Evolutionary conservation across 345 rosid species (phyloP).

Genomic region (Citrus trifoliata): DNA sequence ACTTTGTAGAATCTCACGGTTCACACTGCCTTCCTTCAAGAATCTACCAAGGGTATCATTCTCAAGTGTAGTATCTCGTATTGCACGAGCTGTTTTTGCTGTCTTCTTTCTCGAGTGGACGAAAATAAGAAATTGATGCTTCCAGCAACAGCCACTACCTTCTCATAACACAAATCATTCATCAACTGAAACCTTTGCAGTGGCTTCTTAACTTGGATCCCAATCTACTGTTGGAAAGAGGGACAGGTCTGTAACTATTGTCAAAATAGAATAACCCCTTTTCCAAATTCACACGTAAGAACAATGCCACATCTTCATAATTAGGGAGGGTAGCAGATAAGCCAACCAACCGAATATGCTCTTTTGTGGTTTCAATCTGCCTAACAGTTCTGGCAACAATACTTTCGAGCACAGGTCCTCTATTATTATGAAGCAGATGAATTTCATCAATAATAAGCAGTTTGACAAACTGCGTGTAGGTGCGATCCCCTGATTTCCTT

Average conservation of each 20-base stretch:
- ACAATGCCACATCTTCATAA: conserved; percentile 89
- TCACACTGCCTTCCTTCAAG: too few relatives aligned
- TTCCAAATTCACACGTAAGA: conserved; percentile 66
- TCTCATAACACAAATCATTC: conserved; percentile 92
- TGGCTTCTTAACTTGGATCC: conserved; percentile 87
- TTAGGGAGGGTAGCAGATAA: conserved; percentile 94
- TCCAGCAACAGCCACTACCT: conserved; percentile 89
- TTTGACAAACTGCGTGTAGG: conserved; percentile 85
- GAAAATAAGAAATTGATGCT: conserved; percentile 92
- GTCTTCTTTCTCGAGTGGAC: conserved; percentile 98
- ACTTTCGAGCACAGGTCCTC: conserved; percentile 99
- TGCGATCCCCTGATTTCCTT: conserved; percentile 97
- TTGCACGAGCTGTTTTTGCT: conserved; percentile 81
- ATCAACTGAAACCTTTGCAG: conserved; percentile 95
- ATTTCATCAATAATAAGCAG: conserved; percentile 94
- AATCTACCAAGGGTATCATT: conserved; percentile 83
- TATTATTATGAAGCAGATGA: conserved; percentile 94
- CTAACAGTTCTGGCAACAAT: conserved; percentile 96
- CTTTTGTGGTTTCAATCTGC: conserved; percentile 89
- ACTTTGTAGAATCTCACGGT: too few relatives aligned
- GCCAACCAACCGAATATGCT: conserved; percentile 91
- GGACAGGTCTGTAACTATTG: conserved; percentile 93
- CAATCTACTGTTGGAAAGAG: conserved; percentile 93
- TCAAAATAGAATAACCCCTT: conserved; percentile 86
- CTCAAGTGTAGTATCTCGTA: conserved; percentile 77